Evolutionary conservation across 2,329 filamentous ascomycete species (phyloP), one percentile per base, ranked within the genome.

Genomic region (Penicillium sp.): DNA sequence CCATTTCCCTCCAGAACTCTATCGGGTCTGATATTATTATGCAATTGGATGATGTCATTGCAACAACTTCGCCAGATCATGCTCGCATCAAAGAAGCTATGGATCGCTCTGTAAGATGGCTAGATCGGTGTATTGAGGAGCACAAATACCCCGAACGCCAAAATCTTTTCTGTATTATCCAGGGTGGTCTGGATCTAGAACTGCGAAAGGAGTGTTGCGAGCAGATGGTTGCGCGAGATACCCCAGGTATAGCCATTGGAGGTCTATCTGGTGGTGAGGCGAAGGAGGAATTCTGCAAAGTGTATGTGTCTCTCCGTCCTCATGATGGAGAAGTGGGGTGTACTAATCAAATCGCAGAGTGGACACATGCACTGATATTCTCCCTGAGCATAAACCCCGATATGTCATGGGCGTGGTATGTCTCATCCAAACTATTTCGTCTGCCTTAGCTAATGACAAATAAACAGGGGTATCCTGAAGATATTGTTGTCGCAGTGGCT

Each of bases 11-110:
- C 3, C 94, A 99, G 72, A 97, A 99, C 74, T 93, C 88, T 51
- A 99, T 99, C 67, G 94, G 94, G 60, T 96, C 91, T 60, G 94
- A 99, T 75, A 97, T 99, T 65, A 97, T 97, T 62, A 99, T 99
- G 95, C 95, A 99, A 75, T 85, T 99, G 4, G 94, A 99, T 78
- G 95, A 99, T 73, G 95, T 99, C 13, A 88, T 99, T 47, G 93
- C 91, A 29, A 97, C 94, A 0, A 99, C 94, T 0, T 97, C 91
- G 0, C 93, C 93, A 0, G 94, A 99, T 73, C 79, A 84, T 52
- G 86, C 79, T 18, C 87, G 95, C 49, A 97, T 99, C 84, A 84
- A 87, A 58, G 91, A 96, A 74, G 94, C 94, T 46, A 97, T 97
- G 92, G 83, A 94, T 68, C 87, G 94, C 51, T 96, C 91, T 51